Evolutionary conservation across 2,329 filamentous ascomycete species (phyloP).

Genomic region (Neoarthrinium moseri): DNA sequence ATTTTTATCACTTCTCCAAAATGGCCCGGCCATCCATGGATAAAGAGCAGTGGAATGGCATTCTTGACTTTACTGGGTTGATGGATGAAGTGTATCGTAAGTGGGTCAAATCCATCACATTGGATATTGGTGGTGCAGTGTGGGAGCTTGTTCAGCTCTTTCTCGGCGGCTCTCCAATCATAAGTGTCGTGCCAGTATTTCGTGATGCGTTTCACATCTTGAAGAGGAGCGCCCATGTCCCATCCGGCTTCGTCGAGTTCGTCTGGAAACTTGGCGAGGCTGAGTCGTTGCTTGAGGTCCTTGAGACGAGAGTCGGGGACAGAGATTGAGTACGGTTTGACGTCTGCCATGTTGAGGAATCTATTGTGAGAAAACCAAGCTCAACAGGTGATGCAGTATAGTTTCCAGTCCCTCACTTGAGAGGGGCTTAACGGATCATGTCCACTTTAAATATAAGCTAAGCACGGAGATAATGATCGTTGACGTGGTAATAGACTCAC

Average conservation of each 20-base stretch:
- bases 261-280: constrained; percentile 34
- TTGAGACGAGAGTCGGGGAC: constrained; percentile 29
- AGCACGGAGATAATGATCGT: too few species aligned
- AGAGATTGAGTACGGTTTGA: constrained; percentile 31
- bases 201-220: constrained; percentile 31
- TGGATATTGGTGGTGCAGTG: constrained; percentile 33
- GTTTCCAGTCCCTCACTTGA: too few species aligned
- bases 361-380: too few species aligned
- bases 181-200: constrained; percentile 33
- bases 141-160: constrained; percentile 32
- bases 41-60: constrained; percentile 30
- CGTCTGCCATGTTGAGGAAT: constrained; percentile 26
- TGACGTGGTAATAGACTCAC: too few species aligned
- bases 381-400: too few species aligned
- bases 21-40: constrained; percentile 58
- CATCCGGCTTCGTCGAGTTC: constrained; percentile 36
- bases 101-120: constrained; percentile 33
- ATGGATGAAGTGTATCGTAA: constrained; percentile 38
- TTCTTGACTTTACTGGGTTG: constrained; percentile 25
- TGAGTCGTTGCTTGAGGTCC: constrained; percentile 31
- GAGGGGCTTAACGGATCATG: too few species aligned
- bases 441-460: too few species aligned
- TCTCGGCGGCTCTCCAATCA: constrained; percentile 34
- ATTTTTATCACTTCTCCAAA: constrained; percentile 67
- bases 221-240: constrained; percentile 35